Evolutionary conservation across 148 eudicot species (phyloP), one percentile per base, ranked within the genome.

Genomic region (Amaranthus palmeri): DNA sequence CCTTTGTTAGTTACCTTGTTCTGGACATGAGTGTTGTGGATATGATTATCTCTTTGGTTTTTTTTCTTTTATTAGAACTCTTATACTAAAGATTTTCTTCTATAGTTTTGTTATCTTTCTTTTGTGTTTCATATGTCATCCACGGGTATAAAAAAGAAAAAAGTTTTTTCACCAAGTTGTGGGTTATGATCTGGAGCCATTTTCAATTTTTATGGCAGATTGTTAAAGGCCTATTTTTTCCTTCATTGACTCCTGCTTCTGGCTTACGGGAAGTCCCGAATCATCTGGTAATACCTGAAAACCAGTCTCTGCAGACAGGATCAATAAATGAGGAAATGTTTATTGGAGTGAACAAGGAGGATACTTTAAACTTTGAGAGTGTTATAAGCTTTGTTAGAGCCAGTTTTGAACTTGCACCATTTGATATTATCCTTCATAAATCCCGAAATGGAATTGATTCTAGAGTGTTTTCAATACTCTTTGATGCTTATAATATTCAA

Each of bases 381-480:
- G 53, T 67, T 75, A 57, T 50, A 14, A 82, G 74, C 72, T 58
- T 48, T 70, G 53, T 85, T 55, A 84, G 71, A 50, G 78, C 82
- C 74, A 81, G 72, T 46, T 78, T 79, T 76, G 85, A 88, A 79
- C 76, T 91, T 60, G 77, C 70, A 13, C 83, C 88, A 48, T 62
- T 83, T 64, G 82, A 88, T 65, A 73, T 91, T 48, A 68, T 85
- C 61, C 70, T 95, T 70, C 86, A 88, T 46, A 74, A 82, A 45
- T 85, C 89, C 75, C 82, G 88, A 81, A 83, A 82, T 78, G 75
- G 74, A 70, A 67, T 49, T 72, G 77, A 68, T 15, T 61, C 54
- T 69, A 83, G 76, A 75, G 72, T n/a, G 72, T 49, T 61, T 58
- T 69, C 57, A 17, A 61, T 50, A 62, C 68, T 54, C 10, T 66